Base-by-base conservation (phyloP, 306 rosid species). In the Sophora flavescens region DNA sequence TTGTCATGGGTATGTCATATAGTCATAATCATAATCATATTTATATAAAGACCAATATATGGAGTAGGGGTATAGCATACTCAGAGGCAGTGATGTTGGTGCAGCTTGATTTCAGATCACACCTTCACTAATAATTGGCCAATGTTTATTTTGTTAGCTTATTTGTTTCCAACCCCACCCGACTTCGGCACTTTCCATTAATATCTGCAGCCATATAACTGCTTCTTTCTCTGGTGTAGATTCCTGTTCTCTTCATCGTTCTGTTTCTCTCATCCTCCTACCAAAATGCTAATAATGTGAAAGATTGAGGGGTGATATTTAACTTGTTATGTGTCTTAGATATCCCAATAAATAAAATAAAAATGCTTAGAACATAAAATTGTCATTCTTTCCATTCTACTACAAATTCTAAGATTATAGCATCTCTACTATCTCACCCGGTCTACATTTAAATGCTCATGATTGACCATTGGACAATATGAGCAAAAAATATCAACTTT, bases 301-400 rank as follows among this genome's bases (percentile, higher is more conserved):
- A 63, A 15, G 28, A 16, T 53, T 45, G 6, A n/a, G 35, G 35
- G 28, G 38, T 57, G 2, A 57, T 26, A 44, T 5, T 10, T 35
- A 66, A 44, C 56, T 5, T 66, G 35, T 39, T 36, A 3, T 36
- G 48, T 4, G 14, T 63, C 8, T 65, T 42, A 44, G 54, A 42
- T 22, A 63, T 63, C 22, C 50, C 32, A 38, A 38, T 8, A 39
- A 17, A 6, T 8, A 39, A 38, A 63, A 63, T 63, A 3, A 10
- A 63, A 38, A 38, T 63, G 32, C 52, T 63, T 36, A 16, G 51
- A 63, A 35, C 45, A 17, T 63, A 44, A 44, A 45, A 45, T 22
- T 45, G 57, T 13, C 72, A 4, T 67, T 18, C 38, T 41, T 53
- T 22, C 62, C 47, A 63, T 63, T 57, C 14, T 22, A 57, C 51